Base-by-base conservation (phyloP, 371 early-diverging fungal genomes). In the Mucor circinelloides region DNA sequence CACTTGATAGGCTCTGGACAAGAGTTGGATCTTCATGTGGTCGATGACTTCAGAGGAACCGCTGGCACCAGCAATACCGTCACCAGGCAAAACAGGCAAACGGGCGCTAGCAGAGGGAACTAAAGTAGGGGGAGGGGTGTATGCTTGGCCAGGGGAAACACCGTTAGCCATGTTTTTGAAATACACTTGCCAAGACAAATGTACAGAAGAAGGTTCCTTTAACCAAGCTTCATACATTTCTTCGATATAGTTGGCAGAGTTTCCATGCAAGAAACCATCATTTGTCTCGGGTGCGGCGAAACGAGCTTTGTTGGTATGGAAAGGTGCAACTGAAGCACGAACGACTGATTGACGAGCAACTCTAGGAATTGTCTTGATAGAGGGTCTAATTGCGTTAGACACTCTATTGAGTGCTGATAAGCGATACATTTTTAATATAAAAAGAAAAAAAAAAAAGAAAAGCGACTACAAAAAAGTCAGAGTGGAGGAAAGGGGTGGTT, bases 21-120 rank as follows among this genome's bases (percentile, higher is more conserved):
- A 77, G n/a, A 97, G 89, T 85, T 98, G 98, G 56, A 98, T 91
- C 85, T 98, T 98, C 90, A 98, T 89, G 78, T 97, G 97, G 82
- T 97, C 98, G 80, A 94, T 86, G 54, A 97, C 91, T 60, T 93
- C 93, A 36, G 77, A 72, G 31, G 87, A 82, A 19, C 84, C 77
- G 17, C 74, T 78, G 27, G 30, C 60, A 55, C 66, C 63, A 25
- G 66, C 67, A 25, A 77, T 52, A 23, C 71, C 71, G 3, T 73
- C 73, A 60, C 78, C 80, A 25, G 88, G 87, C 34, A 91, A 71
- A 23, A 77, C 81, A 32, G 93, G 86, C 12, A 90, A 84, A 71
- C 88, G 89, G 54, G 90, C 90, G 61, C 87, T 85, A 27, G 84
- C 84, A 36, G 89, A 84, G 9, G 93, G 87, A 27, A 91, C 87